Evolutionary conservation across 2,329 filamentous ascomycete genomes (phyloP), one percentile per base, ranked within the genome.

Genomic region (Hypoxylon sp.): DNA sequence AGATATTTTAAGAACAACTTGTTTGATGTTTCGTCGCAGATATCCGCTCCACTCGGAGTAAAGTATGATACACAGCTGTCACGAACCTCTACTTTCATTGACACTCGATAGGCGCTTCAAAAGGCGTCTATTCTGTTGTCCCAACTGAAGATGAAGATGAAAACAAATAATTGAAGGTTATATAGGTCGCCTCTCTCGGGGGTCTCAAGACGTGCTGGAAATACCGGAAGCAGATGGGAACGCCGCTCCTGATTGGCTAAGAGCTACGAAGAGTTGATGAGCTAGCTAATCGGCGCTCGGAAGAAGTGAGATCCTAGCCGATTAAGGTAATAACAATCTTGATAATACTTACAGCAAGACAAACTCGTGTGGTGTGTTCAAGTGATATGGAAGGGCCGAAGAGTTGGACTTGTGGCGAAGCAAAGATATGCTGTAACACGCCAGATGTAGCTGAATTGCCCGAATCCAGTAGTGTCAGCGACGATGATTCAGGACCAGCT

Each of bases 401-500:
- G 6, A 17, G n/a, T 42, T n/a, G 7, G n/a, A 17, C 37, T 42
- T 42, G 37, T 42, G 37, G 37, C 37, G n/a, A 42, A 33, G 8
- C n/a, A 17, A 49, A 50, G 11, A 30, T 40, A 44, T 35, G 22
- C 13, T 44, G 48, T 59, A 59, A 44, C 44, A 59, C 46, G n/a
- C 14, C 56, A 59, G 35, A 37, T 20, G 30, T 59, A 37, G 31
- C 14, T 44, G 54, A 55, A 27, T 13, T 50, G 30, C 40, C 49
- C 51, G n/a, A 27, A 27, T 50, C 14, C 22, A 50, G 31, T 40
- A 37, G 56, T 30, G 42, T 56, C 10, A 31, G 55, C 17, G 46
- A 53, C 27, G 48, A 58, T 31, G 54, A 56, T 27, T 27, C 49
- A 55, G 7, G 17, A 27, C 48, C 14, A n/a, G 61, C 35, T 57